Conservation (phyloP, 345 rosid species). For the Eutrema japonicum region DNA sequence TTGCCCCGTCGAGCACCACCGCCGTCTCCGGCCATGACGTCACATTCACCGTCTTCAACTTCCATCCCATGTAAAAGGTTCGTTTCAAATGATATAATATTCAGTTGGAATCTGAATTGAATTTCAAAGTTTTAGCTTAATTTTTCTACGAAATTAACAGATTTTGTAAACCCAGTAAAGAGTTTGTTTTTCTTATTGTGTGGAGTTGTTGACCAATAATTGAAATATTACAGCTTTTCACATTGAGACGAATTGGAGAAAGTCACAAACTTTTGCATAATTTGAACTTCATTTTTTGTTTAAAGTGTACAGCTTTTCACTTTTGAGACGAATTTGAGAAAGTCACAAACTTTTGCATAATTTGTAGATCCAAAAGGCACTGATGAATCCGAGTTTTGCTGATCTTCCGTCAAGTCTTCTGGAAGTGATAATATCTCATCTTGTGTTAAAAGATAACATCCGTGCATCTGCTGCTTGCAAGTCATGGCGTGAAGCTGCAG, state of each 20-base stretch:
- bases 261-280: background rate
- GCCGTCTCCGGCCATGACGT: background rate
- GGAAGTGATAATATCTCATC: conserved; percentile 13
- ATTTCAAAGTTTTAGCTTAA: too few relatives aligned
- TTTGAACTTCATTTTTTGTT: background rate
- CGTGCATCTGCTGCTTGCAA: background rate
- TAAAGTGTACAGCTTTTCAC: too few relatives aligned
- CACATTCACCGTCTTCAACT: background rate
- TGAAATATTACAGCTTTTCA: too few relatives aligned
- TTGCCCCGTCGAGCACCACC: too few relatives aligned
- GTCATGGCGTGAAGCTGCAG: conserved; percentile 1
- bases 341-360: background rate
- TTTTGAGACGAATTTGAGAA: background rate
- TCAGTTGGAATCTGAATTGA: background rate
- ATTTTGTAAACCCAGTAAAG: background rate
- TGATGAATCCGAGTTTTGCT: background rate
- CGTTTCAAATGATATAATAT: background rate
- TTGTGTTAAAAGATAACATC: conserved; percentile 12
- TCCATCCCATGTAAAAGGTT: background rate
- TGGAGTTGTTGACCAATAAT: too few relatives aligned
- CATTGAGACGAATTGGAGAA: too few relatives aligned
- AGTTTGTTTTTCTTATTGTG: too few relatives aligned
- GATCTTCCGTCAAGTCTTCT: conserved; percentile 11
- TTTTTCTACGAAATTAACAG: too few relatives aligned
- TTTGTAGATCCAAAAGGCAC: background rate